Evolutionary conservation across 176 grass and related monocot species (phyloP).

Genomic region (Stipa capillata): DNA sequence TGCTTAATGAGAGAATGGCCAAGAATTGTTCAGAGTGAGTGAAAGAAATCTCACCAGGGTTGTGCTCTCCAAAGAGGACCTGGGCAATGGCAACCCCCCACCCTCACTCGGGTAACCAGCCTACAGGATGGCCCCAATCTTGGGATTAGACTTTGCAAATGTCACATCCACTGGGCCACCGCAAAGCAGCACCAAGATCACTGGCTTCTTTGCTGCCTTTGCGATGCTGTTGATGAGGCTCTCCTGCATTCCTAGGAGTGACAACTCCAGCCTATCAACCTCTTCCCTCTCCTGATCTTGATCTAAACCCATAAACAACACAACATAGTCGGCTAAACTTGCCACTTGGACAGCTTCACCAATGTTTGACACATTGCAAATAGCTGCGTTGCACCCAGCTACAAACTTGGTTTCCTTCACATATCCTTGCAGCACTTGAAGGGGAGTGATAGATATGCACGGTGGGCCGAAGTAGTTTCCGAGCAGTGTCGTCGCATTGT

Average conservation of each 20-base stretch:
- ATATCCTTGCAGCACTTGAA: conserved; percentile 51
- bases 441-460: conserved; percentile 46
- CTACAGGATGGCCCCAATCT: conserved; percentile 80
- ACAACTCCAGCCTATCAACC: conserved; percentile 59
- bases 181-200: conserved; percentile 77
- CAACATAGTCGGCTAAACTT: conserved; percentile 39
- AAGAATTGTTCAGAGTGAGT: not conserved
- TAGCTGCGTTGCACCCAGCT: conserved; percentile 48
- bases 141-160: conserved; percentile 66
- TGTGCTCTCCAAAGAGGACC: conserved; percentile 88
- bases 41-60: conserved; percentile 52
- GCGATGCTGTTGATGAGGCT: conserved; percentile 59
- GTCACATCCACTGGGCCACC: conserved; percentile 80
- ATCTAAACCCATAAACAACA: conserved; percentile 91
- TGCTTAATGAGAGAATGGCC: too few relatives aligned
- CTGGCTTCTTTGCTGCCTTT: conserved; percentile 63
- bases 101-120: conserved; percentile 88
- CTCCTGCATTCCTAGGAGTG: conserved; percentile 78
- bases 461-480: conserved; percentile 89
- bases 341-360: conserved; percentile 52
- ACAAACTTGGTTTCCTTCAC: conserved; percentile 53
- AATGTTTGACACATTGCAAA: conserved; percentile 41
- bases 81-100: conserved; percentile 76
- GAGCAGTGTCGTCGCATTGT: conserved; percentile 38
- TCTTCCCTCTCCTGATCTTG: conserved; percentile 80